These are phyloP conservation scores for Phytophthora cactorum DNA, from an alignment of 352 stramenopile species.

Conservation along the genomic window DNA sequence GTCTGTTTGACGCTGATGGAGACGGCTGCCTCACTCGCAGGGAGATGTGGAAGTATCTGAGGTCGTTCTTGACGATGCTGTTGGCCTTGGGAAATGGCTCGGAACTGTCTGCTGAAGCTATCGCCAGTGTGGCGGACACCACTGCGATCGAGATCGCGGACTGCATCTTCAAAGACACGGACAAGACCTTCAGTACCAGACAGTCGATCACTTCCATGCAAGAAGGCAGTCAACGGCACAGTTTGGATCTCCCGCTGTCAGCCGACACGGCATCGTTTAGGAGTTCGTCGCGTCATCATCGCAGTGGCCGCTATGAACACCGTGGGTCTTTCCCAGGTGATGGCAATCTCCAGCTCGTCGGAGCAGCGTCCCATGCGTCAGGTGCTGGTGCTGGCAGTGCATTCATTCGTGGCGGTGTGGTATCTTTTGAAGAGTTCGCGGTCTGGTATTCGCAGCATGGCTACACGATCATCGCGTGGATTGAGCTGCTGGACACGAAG, in stretches of 20 bases:
- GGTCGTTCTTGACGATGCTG: slow-evolving; percentile 95
- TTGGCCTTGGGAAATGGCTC: slow-evolving; percentile 93
- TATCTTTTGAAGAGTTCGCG: slow-evolving; percentile 88
- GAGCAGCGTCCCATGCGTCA: slow-evolving; percentile 55
- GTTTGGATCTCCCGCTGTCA: slow-evolving; percentile 62
- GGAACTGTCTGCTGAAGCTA: slow-evolving; percentile 80
- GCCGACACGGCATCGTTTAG: slow-evolving; percentile 47
- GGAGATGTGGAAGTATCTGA: slow-evolving; percentile 93
- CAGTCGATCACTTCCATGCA: slow-evolving; percentile 35
- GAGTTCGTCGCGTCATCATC: slow-evolving; percentile 33
- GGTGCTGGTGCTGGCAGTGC: slow-evolving; percentile 69
- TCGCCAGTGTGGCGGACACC: slow-evolving; percentile 80
- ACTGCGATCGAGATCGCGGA: slow-evolving; percentile 86
- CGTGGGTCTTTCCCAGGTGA: slow-evolving; percentile 73
- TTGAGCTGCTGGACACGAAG: slow-evolving; percentile 84
- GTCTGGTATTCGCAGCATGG: slow-evolving; percentile 87
- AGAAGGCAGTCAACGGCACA: slow-evolving; percentile 47
- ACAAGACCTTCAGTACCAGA: slow-evolving; percentile 77
- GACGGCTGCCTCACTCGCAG: slow-evolving; percentile 90
- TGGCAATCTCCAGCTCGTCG: slow-evolving; percentile 58
- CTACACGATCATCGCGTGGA: slow-evolving; percentile 86
- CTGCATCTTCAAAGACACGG: slow-evolving; percentile 83
- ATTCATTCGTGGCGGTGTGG: slow-evolving; percentile 74
- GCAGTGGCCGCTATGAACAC: slow-evolving; percentile 64
- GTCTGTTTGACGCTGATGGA: slow-evolving; percentile 92